Percentiles rank a stretch among this genome's conserved stretches.
Evolutionary conservation across 2,329 filamentous ascomycete genomes (phyloP).

Genomic region (Aspergillus sp.): DNA sequence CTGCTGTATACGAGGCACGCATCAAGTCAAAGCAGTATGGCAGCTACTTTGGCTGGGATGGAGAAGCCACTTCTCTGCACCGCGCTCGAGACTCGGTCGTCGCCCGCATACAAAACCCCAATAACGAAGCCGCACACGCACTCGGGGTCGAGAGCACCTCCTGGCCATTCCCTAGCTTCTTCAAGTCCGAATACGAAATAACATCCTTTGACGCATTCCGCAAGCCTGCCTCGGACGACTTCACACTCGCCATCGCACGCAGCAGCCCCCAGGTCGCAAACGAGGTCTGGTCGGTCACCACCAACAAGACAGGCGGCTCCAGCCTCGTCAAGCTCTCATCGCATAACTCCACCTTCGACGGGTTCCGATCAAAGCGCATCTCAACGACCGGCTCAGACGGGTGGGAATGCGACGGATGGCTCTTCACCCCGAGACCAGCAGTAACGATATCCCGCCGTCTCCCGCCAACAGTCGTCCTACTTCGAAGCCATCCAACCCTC

Average conservation of each 20-base stretch:
- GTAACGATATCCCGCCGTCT: neutral
- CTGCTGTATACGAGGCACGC: constrained; percentile 1
- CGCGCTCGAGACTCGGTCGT: neutral
- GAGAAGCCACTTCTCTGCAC: neutral
- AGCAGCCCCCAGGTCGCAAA: neutral
- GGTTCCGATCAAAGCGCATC: constrained; percentile 3
- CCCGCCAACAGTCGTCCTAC: neutral
- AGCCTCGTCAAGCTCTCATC: constrained; percentile 4
- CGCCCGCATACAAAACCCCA: neutral
- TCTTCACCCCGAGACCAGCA: neutral
- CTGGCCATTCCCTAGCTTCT: constrained; percentile 3
- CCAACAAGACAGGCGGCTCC: neutral
- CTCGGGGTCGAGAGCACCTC: neutral
- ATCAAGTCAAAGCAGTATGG: constrained; percentile 4
- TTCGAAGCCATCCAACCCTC: neutral
- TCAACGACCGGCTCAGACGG: neutral
- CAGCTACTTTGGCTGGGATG: constrained; percentile 7
- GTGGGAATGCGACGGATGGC: constrained; percentile 9
- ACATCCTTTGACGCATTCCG: constrained; percentile 2
- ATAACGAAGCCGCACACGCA: neutral
- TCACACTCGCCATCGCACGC: constrained; percentile 1
- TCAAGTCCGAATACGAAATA: constrained; percentile 7
- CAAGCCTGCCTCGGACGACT: neutral
- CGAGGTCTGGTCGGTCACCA: constrained; percentile 1
- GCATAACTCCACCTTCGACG: constrained; percentile 3